phyloP scores from a whole-genome alignment of 73 alveolate genomes.

The Symbiodinium pilosum region DNA sequence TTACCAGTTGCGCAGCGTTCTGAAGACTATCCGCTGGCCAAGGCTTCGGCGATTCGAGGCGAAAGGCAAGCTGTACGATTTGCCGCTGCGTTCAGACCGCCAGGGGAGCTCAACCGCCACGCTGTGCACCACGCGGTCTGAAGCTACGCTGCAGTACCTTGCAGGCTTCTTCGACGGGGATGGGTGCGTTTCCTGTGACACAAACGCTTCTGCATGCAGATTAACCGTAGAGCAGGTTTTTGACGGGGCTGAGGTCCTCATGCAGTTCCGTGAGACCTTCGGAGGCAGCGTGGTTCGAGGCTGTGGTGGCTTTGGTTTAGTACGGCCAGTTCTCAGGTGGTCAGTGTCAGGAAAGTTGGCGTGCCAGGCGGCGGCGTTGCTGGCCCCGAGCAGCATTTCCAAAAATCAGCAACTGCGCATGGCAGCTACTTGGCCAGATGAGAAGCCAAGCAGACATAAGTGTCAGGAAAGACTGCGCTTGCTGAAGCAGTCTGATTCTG shows the following conservation, averaged over 20 bases:
- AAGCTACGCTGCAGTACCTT: background rate
- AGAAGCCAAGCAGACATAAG: background rate
- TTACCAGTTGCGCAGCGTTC: background rate
- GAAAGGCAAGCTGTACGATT: background rate
- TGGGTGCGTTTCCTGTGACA: background rate
- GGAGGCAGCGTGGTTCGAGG: background rate
- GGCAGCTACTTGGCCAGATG: background rate
- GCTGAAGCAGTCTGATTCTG: background rate
- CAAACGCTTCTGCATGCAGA: background rate
- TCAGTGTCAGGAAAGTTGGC: background rate
- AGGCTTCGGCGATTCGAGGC: background rate
- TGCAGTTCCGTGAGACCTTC: background rate
- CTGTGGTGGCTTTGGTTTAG: background rate
- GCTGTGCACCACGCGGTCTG: background rate
- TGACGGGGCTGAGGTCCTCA: background rate
- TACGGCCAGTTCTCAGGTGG: background rate
- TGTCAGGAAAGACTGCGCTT: background rate
- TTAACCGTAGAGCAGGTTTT: background rate
- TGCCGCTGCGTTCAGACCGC: background rate
- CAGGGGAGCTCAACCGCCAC: background rate
- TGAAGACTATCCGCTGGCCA: background rate
- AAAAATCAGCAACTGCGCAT: background rate
- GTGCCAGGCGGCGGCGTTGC: background rate
- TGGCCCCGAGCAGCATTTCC: background rate
- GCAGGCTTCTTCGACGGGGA: background rate